Conservation (phyloP, 169 alveolate species). For the Toxoplasma gondii region DNA sequence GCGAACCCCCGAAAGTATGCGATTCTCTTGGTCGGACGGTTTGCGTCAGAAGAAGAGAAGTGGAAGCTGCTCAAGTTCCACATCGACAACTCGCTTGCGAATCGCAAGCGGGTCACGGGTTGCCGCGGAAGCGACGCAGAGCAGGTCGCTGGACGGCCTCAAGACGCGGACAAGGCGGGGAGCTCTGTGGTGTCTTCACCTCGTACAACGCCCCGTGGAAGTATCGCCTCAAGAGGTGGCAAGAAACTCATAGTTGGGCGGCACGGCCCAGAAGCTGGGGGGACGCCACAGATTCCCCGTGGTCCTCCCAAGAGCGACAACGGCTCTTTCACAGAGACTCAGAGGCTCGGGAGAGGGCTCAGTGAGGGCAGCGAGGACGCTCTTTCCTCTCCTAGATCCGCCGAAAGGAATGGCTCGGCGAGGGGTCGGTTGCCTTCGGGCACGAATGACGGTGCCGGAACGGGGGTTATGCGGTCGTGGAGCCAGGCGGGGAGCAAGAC, state of each 20-base stretch:
- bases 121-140: background rate
- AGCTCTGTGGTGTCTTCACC: background rate
- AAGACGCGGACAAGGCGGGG: background rate
- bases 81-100: background rate
- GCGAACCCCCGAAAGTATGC: conserved; percentile 53
- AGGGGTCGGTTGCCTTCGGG: background rate
- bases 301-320: too few relatives aligned
- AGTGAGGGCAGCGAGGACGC: too few relatives aligned
- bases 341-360: too few relatives aligned
- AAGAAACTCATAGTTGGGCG: background rate
- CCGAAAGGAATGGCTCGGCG: background rate
- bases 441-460: background rate
- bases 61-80: background rate
- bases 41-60: background rate
- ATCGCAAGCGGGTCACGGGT: background rate
- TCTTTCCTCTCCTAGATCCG: too few relatives aligned
- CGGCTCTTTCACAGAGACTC: too few relatives aligned
- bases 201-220: background rate
- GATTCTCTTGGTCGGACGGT: conserved; percentile 42
- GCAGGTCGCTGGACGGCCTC: background rate
- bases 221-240: background rate
- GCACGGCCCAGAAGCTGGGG: too few relatives aligned
- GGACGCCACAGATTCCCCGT: too few relatives aligned
- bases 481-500: background rate
- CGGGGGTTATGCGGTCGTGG: background rate